A percentile compares a stretch with the other conserved stretches of the same genome.
phyloP scores from a whole-genome alignment of 495 filamentous ascomycete species.

The Neurospora sp. region DNA sequence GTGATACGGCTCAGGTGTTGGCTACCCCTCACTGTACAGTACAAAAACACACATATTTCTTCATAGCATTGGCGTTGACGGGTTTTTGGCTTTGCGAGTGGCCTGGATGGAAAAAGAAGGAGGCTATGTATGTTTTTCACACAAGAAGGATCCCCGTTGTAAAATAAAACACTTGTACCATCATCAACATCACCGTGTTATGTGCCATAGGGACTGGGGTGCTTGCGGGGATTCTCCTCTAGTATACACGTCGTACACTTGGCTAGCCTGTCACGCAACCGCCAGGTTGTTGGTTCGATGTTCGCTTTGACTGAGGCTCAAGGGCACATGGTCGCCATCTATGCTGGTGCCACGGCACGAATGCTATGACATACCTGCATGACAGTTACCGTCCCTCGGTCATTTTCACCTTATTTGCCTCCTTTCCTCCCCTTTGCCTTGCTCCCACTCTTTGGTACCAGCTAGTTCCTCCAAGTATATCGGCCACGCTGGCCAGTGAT shows the following conservation, averaged over 20 bases:
- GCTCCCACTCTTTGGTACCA: neutral
- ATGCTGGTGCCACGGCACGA: neutral
- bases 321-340: neutral
- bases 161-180: neutral
- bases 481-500: neutral
- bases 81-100: conserved; percentile 5
- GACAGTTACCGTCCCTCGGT: neutral
- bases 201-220: neutral
- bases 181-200: neutral
- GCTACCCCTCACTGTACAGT: conserved; percentile 4
- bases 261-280: neutral
- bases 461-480: neutral
- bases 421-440: neutral
- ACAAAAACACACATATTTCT: conserved; percentile 1
- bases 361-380: neutral
- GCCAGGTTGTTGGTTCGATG: neutral
- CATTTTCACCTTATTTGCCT: neutral
- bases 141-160: neutral
- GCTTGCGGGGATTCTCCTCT: neutral
- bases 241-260: conserved; percentile 2
- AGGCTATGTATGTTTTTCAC: neutral
- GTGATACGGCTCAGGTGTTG: neutral
- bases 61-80: conserved; percentile 22
- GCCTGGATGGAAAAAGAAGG: neutral
- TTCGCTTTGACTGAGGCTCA: neutral